Evolutionary conservation across 129 eudicot genomes (phyloP).

Genomic region (Lactuca sativa): DNA sequence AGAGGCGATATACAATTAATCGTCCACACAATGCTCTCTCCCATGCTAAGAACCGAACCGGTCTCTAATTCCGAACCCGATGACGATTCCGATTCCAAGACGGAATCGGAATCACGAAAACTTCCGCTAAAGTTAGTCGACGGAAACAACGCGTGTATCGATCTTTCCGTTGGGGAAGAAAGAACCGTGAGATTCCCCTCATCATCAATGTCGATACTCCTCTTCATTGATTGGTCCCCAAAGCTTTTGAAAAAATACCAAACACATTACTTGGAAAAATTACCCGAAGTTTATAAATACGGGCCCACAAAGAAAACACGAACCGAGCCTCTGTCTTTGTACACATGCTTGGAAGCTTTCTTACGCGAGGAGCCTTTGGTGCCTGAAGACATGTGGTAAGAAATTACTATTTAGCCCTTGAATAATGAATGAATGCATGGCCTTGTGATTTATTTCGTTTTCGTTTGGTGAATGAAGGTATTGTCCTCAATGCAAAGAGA

Average conservation of each 20-base stretch:
- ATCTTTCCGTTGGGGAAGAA: conserved; percentile 82
- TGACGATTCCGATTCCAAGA: conserved; percentile 22
- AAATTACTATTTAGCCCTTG: background rate
- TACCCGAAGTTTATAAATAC: conserved; percentile 75
- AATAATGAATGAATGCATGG: no score
- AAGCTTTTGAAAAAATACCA: conserved; percentile 78
- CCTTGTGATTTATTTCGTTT: background rate
- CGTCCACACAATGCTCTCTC: conserved; percentile 80
- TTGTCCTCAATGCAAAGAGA: conserved; percentile 92
- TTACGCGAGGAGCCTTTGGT: conserved; percentile 97
- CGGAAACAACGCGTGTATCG: conserved; percentile 82
- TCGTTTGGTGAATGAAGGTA: conserved; percentile 49
- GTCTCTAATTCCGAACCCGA: conserved; percentile 27
- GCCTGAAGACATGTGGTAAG: conserved; percentile 99
- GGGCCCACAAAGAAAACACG: conserved; percentile 87
- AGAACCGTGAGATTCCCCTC: conserved; percentile 70
- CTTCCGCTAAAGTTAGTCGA: conserved; percentile 90
- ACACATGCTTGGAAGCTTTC: conserved; percentile 90
- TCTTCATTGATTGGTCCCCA: conserved; percentile 85
- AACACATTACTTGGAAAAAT: conserved; percentile 66
- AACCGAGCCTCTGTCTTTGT: conserved; percentile 88
- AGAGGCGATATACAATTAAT: conserved; percentile 82
- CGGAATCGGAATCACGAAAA: conserved; percentile 31
- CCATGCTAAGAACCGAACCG: conserved; percentile 55
- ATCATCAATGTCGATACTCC: conserved; percentile 71